A percentile compares a stretch with the other conserved stretches of the same genome.
Evolutionary conservation across 2,329 filamentous ascomycete genomes (phyloP).

Genomic region (Aphanocladium album): DNA sequence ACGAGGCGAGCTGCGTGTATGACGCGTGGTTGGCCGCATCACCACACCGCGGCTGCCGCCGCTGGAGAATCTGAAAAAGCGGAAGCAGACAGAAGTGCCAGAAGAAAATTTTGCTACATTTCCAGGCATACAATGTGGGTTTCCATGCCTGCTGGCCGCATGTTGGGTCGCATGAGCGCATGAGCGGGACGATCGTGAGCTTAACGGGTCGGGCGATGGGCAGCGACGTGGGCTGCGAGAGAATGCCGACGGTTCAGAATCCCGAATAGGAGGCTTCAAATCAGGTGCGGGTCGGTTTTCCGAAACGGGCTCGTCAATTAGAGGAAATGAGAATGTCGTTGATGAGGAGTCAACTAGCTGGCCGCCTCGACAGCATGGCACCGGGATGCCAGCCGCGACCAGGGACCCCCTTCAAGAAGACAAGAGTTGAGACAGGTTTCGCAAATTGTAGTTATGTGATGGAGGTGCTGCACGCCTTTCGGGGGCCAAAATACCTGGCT

Average conservation of each 20-base stretch:
- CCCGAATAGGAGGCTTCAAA: neutral
- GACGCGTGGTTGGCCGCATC: neutral
- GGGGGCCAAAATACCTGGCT: constrained; percentile 2
- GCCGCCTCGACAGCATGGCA: neutral
- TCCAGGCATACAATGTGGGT: neutral
- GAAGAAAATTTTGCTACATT: neutral
- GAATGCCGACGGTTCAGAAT: neutral
- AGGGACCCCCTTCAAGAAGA: neutral
- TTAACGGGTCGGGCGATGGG: neutral
- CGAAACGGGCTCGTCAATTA: neutral
- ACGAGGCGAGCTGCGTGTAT: neutral
- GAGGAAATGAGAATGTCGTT: neutral
- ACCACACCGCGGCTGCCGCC: neutral
- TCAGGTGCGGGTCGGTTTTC: neutral
- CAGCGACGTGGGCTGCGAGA: neutral
- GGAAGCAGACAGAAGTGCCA: neutral
- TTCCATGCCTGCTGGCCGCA: neutral
- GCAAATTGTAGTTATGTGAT: neutral
- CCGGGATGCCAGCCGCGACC: neutral
- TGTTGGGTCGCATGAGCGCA: constrained; percentile 6
- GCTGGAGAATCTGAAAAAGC: neutral
- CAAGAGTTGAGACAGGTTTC: neutral
- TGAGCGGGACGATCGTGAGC: constrained; percentile 2
- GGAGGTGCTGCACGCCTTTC: neutral
- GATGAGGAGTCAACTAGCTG: neutral